These are phyloP conservation scores for Schoenoplectus triqueter DNA, from an alignment of 202 grass and related monocot species.

Conservation along the genomic window DNA sequence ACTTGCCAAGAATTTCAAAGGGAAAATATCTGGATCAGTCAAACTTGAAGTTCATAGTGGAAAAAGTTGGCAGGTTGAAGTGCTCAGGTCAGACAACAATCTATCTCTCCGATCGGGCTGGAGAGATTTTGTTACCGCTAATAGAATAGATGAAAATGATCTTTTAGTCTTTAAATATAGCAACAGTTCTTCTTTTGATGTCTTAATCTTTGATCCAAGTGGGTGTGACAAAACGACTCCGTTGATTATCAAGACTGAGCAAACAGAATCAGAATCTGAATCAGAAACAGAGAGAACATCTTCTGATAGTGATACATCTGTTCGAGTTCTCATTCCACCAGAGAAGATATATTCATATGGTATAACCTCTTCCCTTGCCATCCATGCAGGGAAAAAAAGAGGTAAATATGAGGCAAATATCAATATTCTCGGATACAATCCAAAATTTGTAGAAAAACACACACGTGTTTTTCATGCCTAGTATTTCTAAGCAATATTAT, in stretches of 20 bases:
- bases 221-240: slow-evolving; percentile 46
- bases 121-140: slow-evolving; percentile 49
- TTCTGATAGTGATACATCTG: slow-evolving; percentile 9
- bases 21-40: slow-evolving; percentile 13
- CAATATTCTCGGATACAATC: neutral
- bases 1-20: slow-evolving; percentile 45
- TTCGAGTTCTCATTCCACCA: slow-evolving; percentile 34
- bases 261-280: neutral
- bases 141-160: slow-evolving; percentile 43
- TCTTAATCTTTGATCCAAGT: slow-evolving; percentile 48
- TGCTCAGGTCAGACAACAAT: slow-evolving; percentile 37
- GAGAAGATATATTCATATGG: neutral
- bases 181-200: slow-evolving; percentile 42
- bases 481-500: neutral
- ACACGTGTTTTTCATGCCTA: neutral
- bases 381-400: neutral
- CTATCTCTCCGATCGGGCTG: slow-evolving; percentile 45
- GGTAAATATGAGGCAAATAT: neutral
- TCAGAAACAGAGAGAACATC: neutral
- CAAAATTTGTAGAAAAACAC: too few species aligned
- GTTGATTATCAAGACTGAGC: slow-evolving; percentile 37
- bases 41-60: slow-evolving; percentile 45
- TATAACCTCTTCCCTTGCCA: neutral
- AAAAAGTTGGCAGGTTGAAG: slow-evolving; percentile 40
- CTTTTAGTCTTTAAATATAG: slow-evolving; percentile 48